phyloP scores from a whole-genome alignment of 179 eudicot species.

The Gypsophila paniculata region DNA sequence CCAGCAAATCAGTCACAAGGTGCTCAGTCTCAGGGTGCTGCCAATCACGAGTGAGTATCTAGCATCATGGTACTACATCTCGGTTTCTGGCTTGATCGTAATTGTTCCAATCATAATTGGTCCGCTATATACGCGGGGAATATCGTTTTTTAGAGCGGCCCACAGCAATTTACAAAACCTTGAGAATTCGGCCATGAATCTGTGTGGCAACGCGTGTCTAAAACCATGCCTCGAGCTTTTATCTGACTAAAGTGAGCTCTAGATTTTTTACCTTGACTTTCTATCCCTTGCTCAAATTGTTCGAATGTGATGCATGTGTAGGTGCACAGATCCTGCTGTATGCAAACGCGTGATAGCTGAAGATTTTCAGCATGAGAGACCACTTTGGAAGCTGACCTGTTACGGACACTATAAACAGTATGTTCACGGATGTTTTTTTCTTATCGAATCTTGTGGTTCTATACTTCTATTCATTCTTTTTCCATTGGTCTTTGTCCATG shows the following conservation, averaged over 20 bases:
- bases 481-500: not conserved
- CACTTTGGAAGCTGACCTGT: constrained; percentile 96
- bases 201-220: not conserved
- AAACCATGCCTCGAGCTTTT: not conserved
- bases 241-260: not conserved
- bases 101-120: no score
- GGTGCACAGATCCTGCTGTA: constrained; percentile 76
- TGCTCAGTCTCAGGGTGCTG: constrained; percentile 39
- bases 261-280: not conserved
- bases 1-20: constrained; percentile 51
- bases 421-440: constrained; percentile 13
- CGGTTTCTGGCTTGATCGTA: no score
- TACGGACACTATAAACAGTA: constrained; percentile 76
- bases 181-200: not conserved
- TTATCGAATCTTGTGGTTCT: not conserved
- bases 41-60: constrained; percentile 62
- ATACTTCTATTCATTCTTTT: not conserved
- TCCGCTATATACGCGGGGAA: no score
- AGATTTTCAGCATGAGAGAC: constrained; percentile 77
- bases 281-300: constrained; percentile 10
- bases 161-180: not conserved
- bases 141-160: no score
- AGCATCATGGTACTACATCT: not conserved
- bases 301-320: constrained; percentile 33
- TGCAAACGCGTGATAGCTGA: constrained; percentile 63